phyloP scores from a whole-genome alignment of 2,329 filamentous ascomycete genomes.

The Fusarium domesticum region DNA sequence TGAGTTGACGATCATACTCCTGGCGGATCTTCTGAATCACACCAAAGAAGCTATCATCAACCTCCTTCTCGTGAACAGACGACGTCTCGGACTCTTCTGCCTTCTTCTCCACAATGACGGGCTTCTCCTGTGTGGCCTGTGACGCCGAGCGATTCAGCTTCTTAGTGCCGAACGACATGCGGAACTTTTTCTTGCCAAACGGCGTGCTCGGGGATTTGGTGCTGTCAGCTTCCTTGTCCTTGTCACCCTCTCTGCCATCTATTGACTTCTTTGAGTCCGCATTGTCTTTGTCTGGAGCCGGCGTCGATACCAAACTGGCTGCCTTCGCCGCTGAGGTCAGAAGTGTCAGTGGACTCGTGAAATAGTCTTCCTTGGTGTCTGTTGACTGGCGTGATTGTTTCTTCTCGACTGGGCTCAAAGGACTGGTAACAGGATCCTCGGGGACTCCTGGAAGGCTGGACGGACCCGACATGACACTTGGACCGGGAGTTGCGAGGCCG shows the following conservation, averaged over 20 bases:
- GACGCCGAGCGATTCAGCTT: constrained; percentile 72
- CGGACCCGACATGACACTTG: constrained; percentile 21
- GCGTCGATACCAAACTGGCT: constrained; percentile 45
- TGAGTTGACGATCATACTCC: constrained; percentile 67
- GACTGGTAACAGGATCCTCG: constrained; percentile 44
- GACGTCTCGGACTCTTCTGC: constrained; percentile 64
- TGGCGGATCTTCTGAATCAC: constrained; percentile 69
- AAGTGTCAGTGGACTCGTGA: constrained; percentile 59
- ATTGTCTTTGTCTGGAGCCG: constrained; percentile 39
- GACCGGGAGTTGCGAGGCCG: constrained; percentile 67
- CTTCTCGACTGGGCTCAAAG: constrained; percentile 51
- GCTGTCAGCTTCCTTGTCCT: constrained; percentile 50
- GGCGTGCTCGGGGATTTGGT: constrained; percentile 58
- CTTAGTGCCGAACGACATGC: constrained; percentile 79
- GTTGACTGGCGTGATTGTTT: constrained; percentile 56
- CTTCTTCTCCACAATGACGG: constrained; percentile 72
- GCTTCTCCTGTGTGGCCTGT: constrained; percentile 61
- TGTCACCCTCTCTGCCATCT: constrained; percentile 50
- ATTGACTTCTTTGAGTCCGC: constrained; percentile 49
- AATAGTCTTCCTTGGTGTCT: constrained; percentile 69
- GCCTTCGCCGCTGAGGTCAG: constrained; percentile 46
- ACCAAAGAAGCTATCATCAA: constrained; percentile 73
- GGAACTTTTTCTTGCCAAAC: constrained; percentile 87
- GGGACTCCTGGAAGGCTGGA: constrained; percentile 45
- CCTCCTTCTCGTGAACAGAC: constrained; percentile 65